Evolutionary conservation across 164 flowering plant genomes (phyloP), one percentile per base, ranked within the genome.

Genomic region (Tinospora cordifolia): DNA sequence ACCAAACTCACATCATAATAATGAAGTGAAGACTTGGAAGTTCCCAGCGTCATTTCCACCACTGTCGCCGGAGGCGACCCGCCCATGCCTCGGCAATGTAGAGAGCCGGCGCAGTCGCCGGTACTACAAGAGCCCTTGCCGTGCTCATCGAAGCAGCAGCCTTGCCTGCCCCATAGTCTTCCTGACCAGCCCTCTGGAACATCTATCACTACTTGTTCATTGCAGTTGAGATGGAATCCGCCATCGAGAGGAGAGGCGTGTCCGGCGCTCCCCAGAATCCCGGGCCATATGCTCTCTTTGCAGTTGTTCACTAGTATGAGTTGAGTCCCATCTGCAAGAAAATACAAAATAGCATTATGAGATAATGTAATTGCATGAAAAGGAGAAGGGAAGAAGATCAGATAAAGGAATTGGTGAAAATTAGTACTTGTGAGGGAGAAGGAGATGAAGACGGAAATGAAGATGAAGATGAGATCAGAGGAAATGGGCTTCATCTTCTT

Each of bases 1-100:
- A 90, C 91, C 62, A 90, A 74, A 76, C 92, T 90, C 49, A 90
- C 90, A 75, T 88, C 96, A 63, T 90, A 90, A 81, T 72, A 88
- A 74, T 90, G 91, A 9, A 79, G 59, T 12, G 83, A 64, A 0
- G 84, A 82, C 21, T 59, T 57, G 0, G 81, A 63, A 2, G 84
- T 78, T n/a, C 85, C 91, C 3, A 90, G 72, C 2, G 91, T 88
- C 87, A 88, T 86, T 69, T 88, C 96, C 0, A 83, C 86, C 6
- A 90, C 75, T 0, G 89, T 83, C 4, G 88, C 88, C 0, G 93
- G 96, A 0, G 96, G 91, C 0, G 27, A 60, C 0, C 92, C 96
- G 1, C 90, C 90, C 0, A 51, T 69, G 13, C 96, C 93, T 3
- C 58, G 44, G 69, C 93, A 90, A 40, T 69, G 74, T 4, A 85